These are phyloP conservation scores for Oryza glaberrima DNA, from an alignment of 176 grass and related monocot species.

Conservation along the genomic window DNA sequence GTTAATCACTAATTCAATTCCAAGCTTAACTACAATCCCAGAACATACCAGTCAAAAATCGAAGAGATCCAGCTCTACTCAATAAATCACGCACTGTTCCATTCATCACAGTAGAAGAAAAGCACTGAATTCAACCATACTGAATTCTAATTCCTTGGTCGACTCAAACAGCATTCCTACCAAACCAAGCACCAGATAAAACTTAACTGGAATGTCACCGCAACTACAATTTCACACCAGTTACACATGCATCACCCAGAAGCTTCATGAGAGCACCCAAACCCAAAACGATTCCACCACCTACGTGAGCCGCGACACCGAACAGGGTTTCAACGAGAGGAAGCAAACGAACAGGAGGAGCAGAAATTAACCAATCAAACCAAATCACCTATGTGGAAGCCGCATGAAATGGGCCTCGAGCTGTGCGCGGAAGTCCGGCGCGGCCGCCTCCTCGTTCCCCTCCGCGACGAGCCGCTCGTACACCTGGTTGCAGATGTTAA, in stretches of 20 bases:
- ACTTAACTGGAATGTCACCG: conserved; percentile 27
- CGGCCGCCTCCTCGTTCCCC: conserved; percentile 70
- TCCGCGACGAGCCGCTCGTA: conserved; percentile 72
- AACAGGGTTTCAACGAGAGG: conserved; percentile 16
- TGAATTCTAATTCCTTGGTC: conserved; percentile 32
- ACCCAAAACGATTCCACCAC: conserved; percentile 11
- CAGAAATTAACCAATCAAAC: conserved; percentile 4
- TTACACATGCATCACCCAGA: neutral
- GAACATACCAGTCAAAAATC: conserved; percentile 14
- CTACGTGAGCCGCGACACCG: neutral
- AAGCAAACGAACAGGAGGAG: neutral
- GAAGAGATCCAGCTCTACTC: neutral
- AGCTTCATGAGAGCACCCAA: neutral
- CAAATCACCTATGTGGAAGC: conserved; percentile 69
- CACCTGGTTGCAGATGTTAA: conserved; percentile 56
- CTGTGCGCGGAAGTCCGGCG: conserved; percentile 62
- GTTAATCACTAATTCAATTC: neutral
- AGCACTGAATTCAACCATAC: neutral
- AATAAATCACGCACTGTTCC: neutral
- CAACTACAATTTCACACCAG: neutral
- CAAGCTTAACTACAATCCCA: conserved; percentile 19
- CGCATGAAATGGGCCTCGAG: conserved; percentile 80
- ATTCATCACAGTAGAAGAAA: conserved; percentile 15
- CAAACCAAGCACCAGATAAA: conserved; percentile 1
- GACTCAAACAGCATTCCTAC: conserved; percentile 30